Evolutionary conservation across 306 rosid species (phyloP).

Genomic region (Cucurbita ficifolia): DNA sequence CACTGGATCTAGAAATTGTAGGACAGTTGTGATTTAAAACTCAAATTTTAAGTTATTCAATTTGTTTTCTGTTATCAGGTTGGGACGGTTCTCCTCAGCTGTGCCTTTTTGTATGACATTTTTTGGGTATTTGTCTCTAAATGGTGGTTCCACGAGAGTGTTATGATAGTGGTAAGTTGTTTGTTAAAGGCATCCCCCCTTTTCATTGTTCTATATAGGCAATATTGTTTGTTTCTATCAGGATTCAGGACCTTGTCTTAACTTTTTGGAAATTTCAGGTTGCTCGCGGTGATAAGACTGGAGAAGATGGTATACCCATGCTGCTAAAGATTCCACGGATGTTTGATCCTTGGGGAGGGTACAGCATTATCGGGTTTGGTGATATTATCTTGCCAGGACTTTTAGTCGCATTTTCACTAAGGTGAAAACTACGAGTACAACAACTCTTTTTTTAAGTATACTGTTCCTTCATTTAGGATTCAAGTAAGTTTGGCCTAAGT

Average conservation of each 20-base stretch:
- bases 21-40: not conserved
- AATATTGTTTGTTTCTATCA: not conserved
- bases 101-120: slow-evolving; percentile 90
- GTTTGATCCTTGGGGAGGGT: slow-evolving; percentile 99
- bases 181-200: not conserved
- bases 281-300: slow-evolving; percentile 95
- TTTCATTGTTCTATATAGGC: not conserved
- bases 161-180: slow-evolving; percentile 95
- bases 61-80: slow-evolving; percentile 39
- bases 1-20: not conserved
- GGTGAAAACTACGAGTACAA: slow-evolving; percentile 29
- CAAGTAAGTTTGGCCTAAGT: not conserved
- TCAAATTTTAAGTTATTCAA: not conserved
- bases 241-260: not conserved
- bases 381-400: slow-evolving; percentile 95
- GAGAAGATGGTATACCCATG: slow-evolving; percentile 99
- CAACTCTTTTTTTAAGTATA: not conserved
- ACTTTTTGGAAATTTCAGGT: slow-evolving; percentile 32
- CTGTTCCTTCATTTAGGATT: not conserved
- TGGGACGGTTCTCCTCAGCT: slow-evolving; percentile 93
- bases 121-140: slow-evolving; percentile 96
- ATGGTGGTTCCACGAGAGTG: slow-evolving; percentile 96
- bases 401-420: slow-evolving; percentile 82
- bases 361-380: slow-evolving; percentile 93
- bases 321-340: slow-evolving; percentile 89